Base-by-base conservation (phyloP, 163 green algal genomes). In the Scenedesmus sp. region DNA sequence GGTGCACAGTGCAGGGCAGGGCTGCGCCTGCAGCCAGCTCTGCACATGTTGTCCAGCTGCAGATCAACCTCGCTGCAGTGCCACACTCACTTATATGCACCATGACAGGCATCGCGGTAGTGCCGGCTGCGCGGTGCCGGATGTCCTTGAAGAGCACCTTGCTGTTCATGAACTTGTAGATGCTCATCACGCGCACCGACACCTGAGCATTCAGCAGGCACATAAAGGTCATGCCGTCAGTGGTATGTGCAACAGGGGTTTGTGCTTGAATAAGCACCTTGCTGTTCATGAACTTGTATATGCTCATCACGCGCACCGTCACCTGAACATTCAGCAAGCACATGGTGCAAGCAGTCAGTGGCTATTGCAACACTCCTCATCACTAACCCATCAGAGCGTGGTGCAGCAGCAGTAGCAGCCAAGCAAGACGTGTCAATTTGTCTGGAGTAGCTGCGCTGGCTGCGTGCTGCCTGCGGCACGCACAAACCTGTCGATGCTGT, bases 271-370 rank as follows among this genome's bases (percentile, higher is more conserved):
- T 3, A 99, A 94, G 34, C 4, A 95, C 93, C 93, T 99, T 99
- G 84, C 92, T 97, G 94, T 99, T 99, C 96, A 99, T 98, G 94
- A 99, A 99, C 89, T 93, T 93, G 83, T 96, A 92, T 79, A 97
- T 96, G 82, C 98, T 96, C 96, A 99, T 97, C 4, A 98, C 95
- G 15, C 97, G 94, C 20, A 97, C 94, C 6, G 94, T 96, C 4
- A 98, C 96, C 82, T 95, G 95, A 15, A 83, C 15, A 20, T 8
- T 23, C 79, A 86, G 34, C 20, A 56, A 2, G 26, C 10, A 3
- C 7, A 55, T n/a, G 15, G 26, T 23, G 74, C 74, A 82, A 56
- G 74, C 74, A 56, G n/a, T 2, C n/a, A 15, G 23, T 15, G 70
- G 9, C 5, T 52, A 54, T 6, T 46, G 74, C 8, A 82, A 3